Base-by-base conservation (phyloP, 148 eudicot genomes). In the Limonium bicolor region DNA sequence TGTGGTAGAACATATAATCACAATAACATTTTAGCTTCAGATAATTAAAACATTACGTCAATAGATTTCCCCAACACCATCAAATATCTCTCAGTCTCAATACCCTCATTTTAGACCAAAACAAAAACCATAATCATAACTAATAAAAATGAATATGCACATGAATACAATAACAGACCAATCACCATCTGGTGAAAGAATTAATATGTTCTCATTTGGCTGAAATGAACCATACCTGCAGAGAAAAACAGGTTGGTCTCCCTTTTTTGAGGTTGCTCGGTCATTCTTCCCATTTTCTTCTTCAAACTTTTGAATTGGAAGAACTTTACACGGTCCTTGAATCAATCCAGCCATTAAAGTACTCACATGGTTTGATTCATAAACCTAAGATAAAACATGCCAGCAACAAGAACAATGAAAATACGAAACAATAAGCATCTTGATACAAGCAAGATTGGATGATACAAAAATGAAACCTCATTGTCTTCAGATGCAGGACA, bases 291-390 rank as follows among this genome's bases (percentile, higher is more conserved):
- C 65, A 53, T 28, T 63, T 32, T 78, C 82, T 62, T 69, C 88
- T 52, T 63, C 71, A 54, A 61, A 82, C 22, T 58, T 67, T 35
- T 73, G 58, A 21, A 80, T 66, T 21, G 79, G 82, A 65, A 82
- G 94, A 65, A 87, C 94, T 60, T 73, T 62, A 56, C 94, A 82
- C 13, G 78, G 90, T 52, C 90, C 79, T 55, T 77, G 69, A 58
- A 82, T 65, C 41, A 68, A 60, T 40, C 76, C 67, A 61, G 82
- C 86, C 76, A 54, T 54, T 48, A 76, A n/a, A 33, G 63, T 49
- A 51, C 51, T 66, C 36, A 62, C 78, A 62, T 64, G 68, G 50
- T 76, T 73, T 51, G 96, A 87, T 55, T 87, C 94, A 38, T 79
- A 87, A 14, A 87, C 96, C 96, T 86, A 44, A 36, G 60, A 45